These are phyloP conservation scores for Ceratobasidium papillatum DNA, from an alignment of 1,284 basidiomycete species.

Conservation along the genomic window DNA sequence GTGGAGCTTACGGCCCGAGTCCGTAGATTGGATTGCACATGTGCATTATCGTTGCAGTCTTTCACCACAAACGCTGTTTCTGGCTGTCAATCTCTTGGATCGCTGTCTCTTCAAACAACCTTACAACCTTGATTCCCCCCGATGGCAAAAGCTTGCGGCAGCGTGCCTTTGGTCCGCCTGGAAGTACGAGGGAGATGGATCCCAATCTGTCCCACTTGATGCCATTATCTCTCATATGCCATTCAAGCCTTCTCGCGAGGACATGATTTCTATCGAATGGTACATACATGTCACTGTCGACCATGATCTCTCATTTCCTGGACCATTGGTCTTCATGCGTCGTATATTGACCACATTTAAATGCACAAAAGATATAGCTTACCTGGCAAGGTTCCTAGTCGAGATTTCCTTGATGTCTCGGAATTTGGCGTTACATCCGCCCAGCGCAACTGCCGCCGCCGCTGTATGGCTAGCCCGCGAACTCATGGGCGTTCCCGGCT, in stretches of 20 bases:
- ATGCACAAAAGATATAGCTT: neutral
- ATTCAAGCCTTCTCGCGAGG: neutral
- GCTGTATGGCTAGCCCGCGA: slow-evolving; percentile 14
- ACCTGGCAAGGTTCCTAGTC: slow-evolving; percentile 16
- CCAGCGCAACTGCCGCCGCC: neutral
- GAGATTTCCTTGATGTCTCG: slow-evolving; percentile 3
- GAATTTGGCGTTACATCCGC: neutral
- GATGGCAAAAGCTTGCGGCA: neutral
- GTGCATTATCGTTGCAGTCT: slow-evolving; percentile 22
- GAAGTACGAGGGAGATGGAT: slow-evolving; percentile 6
- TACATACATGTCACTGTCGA: neutral
- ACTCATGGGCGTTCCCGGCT: slow-evolving; percentile 4
- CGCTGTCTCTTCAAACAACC: neutral
- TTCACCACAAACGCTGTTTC: slow-evolving; percentile 14
- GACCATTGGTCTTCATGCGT: slow-evolving; percentile 16
- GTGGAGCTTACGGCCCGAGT: neutral
- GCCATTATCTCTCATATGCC: neutral
- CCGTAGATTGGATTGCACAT: slow-evolving; percentile 7
- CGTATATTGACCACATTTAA: neutral
- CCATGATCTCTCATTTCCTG: slow-evolving; percentile 6
- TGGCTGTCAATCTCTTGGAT: slow-evolving; percentile 15
- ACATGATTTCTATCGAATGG: slow-evolving; percentile 16
- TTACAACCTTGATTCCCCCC: neutral
- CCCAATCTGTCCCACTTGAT: neutral
- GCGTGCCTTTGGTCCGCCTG: slow-evolving; percentile 27